Conservation (phyloP, 2,329 filamentous ascomycete genomes). For the Neonectria punicea region DNA sequence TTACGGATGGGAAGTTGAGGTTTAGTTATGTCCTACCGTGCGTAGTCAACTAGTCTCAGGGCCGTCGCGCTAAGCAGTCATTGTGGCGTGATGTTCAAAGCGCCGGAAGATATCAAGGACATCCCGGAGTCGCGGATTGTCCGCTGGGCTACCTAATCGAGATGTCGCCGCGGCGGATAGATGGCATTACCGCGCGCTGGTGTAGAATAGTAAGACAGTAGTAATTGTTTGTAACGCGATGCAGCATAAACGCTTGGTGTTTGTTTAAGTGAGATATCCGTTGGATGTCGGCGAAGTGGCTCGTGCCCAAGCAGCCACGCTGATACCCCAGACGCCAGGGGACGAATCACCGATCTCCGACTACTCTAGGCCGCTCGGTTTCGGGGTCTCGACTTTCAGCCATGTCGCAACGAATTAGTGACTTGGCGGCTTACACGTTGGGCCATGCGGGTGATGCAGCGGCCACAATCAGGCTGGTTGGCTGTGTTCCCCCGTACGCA, state of each 20-base stretch:
- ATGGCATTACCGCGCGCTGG: background rate
- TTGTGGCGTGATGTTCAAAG: slow-evolving; percentile 38
- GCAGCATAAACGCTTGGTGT: background rate
- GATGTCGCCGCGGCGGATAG: slow-evolving; percentile 11
- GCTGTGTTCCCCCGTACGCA: slow-evolving; percentile 3
- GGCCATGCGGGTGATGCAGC: slow-evolving; percentile 14
- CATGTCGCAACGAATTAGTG: too few species aligned
- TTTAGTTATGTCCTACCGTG: background rate
- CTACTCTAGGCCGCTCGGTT: too few species aligned
- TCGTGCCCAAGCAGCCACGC: too few species aligned
- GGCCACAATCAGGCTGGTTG: background rate
- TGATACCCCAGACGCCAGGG: too few species aligned
- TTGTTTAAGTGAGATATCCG: too few species aligned
- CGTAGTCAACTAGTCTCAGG: slow-evolving; percentile 10
- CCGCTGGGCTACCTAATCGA: slow-evolving; percentile 28
- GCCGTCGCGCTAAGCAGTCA: slow-evolving; percentile 24
- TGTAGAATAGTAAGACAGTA: background rate
- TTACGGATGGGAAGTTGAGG: too few species aligned
- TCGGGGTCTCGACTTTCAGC: too few species aligned
- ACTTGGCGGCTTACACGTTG: background rate
- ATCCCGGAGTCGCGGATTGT: slow-evolving; percentile 25
- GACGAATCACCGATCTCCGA: too few species aligned
- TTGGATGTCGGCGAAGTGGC: too few species aligned
- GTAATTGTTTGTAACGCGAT: background rate
- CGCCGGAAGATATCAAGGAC: slow-evolving; percentile 18